Conservation (phyloP, 2,329 filamentous ascomycete species). For the Cladosporium sp. region DNA sequence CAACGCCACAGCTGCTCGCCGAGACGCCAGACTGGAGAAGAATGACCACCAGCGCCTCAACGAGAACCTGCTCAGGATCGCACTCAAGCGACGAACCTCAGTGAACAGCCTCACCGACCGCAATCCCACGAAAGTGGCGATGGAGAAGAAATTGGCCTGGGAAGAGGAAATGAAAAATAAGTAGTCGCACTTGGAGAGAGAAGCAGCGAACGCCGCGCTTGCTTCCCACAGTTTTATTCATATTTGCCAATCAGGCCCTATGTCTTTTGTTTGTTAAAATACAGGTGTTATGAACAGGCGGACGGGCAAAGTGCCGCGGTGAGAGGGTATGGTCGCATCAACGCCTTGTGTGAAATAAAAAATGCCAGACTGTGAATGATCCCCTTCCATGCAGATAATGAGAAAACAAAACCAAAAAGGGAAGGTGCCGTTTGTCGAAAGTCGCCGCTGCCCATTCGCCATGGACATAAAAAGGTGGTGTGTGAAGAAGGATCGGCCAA, state of each 20-base stretch:
- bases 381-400: constrained; percentile 10
- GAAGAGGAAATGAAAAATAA: constrained; percentile 5
- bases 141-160: constrained; percentile 7
- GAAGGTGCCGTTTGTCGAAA: constrained; percentile 11
- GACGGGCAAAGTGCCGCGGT: background rate
- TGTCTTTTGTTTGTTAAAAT: background rate
- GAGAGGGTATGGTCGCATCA: constrained; percentile 19
- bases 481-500: constrained; percentile 12
- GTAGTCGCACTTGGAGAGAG: background rate
- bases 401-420: background rate
- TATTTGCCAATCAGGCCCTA: background rate
- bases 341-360: constrained; percentile 3
- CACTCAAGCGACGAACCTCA: constrained; percentile 22
- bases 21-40: constrained; percentile 18
- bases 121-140: constrained; percentile 26
- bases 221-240: background rate
- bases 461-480: background rate
- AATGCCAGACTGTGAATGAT: constrained; percentile 10
- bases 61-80: constrained; percentile 25
- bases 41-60: constrained; percentile 25
- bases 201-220: background rate
- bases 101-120: constrained; percentile 28
- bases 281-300: constrained; percentile 4
- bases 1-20: background rate
- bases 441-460: constrained; percentile 3